A percentile compares a stretch with the other conserved stretches of the same genome.
These are phyloP conservation scores for Pichia sp. DNA, from an alignment of 1,139 yeast genomes.

Conservation along the genomic window DNA sequence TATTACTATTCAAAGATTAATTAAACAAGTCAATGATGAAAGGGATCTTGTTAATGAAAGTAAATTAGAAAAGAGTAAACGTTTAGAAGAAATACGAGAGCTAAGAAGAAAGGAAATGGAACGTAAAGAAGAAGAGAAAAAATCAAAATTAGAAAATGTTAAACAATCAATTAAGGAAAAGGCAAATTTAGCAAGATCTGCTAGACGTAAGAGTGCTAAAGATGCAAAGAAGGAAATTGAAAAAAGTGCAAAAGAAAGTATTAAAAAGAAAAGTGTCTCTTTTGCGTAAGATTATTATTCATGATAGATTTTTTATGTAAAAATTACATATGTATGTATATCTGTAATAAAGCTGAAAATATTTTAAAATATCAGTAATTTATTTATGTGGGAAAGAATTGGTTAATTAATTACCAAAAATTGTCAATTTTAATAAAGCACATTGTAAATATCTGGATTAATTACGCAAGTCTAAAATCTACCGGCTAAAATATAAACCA, in stretches of 20 bases:
- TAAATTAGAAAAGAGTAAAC: slow-evolving; percentile 80
- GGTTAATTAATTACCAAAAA: too few relatives aligned
- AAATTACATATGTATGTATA: too few relatives aligned
- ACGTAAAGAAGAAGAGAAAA: slow-evolving; percentile 67
- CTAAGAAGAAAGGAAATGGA: slow-evolving; percentile 83
- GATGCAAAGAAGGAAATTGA: slow-evolving; percentile 33
- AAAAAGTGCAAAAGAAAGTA: slow-evolving; percentile 29
- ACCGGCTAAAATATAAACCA: too few relatives aligned
- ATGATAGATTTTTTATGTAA: neutral
- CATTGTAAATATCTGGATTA: too few relatives aligned
- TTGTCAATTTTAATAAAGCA: too few relatives aligned
- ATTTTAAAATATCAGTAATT: too few relatives aligned
- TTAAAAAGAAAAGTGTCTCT: slow-evolving; percentile 30
- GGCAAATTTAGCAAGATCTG: slow-evolving; percentile 60
- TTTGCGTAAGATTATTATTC: slow-evolving; percentile 31
- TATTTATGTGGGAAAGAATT: too few relatives aligned
- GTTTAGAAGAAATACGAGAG: slow-evolving; percentile 86
- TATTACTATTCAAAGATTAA: slow-evolving; percentile 57
- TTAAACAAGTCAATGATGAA: slow-evolving; percentile 75
- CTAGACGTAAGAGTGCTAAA: slow-evolving; percentile 66
- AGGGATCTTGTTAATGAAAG: slow-evolving; percentile 81
- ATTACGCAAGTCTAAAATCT: too few relatives aligned
- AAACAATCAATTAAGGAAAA: slow-evolving; percentile 70
- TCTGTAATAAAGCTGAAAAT: neutral
- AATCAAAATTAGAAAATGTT: slow-evolving; percentile 64